phyloP scores from a whole-genome alignment of 2,329 filamentous ascomycete genomes.

The Fusarium sp. region DNA sequence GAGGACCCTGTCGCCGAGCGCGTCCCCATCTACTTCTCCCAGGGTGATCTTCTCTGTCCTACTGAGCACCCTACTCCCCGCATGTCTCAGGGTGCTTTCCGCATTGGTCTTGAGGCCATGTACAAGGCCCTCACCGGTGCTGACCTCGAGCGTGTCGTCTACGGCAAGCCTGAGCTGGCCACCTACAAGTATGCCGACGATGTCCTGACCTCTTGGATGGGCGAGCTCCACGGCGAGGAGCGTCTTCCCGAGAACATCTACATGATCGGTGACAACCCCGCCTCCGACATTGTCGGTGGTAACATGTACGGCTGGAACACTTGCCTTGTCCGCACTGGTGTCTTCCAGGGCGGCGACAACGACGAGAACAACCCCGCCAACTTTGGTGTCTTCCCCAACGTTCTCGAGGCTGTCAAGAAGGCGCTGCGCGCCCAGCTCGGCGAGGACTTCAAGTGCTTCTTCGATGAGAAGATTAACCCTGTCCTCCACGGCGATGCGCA shows the following conservation, averaged over 20 bases:
- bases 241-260: constrained; percentile 79
- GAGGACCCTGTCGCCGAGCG: constrained; percentile 61
- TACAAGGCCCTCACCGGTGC: constrained; percentile 77
- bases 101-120: constrained; percentile 81
- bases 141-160: constrained; percentile 50
- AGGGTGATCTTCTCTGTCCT: constrained; percentile 89
- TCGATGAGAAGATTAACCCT: constrained; percentile 80
- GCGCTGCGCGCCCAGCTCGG: constrained; percentile 79
- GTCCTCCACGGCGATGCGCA: constrained; percentile 64
- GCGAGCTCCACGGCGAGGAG: constrained; percentile 81
- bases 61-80: constrained; percentile 84
- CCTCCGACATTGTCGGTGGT: constrained; percentile 66
- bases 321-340: constrained; percentile 82
- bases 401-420: constrained; percentile 75
- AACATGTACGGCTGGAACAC: constrained; percentile 90
- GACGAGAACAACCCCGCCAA: constrained; percentile 83
- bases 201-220: constrained; percentile 80
- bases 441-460: constrained; percentile 81
- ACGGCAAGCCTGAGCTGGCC: constrained; percentile 78
- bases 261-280: constrained; percentile 88
- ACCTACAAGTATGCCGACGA: constrained; percentile 81
- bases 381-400: constrained; percentile 82
- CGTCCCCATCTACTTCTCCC: constrained; percentile 85
- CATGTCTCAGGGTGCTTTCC: constrained; percentile 90
- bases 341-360: constrained; percentile 83